These are phyloP conservation scores for Suhomyces canberraensis DNA, from an alignment of 805 yeast species.

Conservation along the genomic window DNA sequence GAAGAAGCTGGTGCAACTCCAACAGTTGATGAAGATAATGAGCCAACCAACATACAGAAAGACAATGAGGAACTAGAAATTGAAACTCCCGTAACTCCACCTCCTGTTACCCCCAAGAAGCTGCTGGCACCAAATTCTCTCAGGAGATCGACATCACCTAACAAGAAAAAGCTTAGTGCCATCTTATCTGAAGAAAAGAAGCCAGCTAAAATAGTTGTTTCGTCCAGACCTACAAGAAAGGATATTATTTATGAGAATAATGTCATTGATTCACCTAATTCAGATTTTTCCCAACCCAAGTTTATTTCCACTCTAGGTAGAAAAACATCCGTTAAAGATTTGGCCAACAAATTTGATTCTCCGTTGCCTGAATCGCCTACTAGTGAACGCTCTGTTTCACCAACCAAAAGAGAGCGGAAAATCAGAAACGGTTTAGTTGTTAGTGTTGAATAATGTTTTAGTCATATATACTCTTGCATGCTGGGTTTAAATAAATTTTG, in stretches of 20 bases:
- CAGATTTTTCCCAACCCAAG: slow-evolving; percentile 28
- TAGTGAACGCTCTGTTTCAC: slow-evolving; percentile 13
- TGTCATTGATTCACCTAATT: slow-evolving; percentile 8
- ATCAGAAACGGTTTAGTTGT: slow-evolving; percentile 2
- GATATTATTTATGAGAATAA: slow-evolving; percentile 22
- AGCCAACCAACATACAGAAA: background rate
- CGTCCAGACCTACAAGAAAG: slow-evolving; percentile 23
- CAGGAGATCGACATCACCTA: slow-evolving; percentile 39
- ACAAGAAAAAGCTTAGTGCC: slow-evolving; percentile 30
- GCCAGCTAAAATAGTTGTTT: slow-evolving; percentile 14
- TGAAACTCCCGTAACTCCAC: too few species aligned
- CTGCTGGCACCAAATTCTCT: slow-evolving; percentile 16
- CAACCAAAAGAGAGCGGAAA: slow-evolving; percentile 8
- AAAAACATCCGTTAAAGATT: slow-evolving; percentile 32
- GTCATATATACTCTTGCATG: background rate
- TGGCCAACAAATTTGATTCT: slow-evolving; percentile 27
- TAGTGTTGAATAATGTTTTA: slow-evolving; percentile 2
- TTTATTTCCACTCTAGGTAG: slow-evolving; percentile 25
- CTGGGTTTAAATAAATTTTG: too few species aligned
- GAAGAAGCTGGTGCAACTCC: background rate
- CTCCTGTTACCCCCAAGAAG: slow-evolving; percentile 11
- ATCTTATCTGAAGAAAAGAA: slow-evolving; percentile 11
- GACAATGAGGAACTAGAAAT: slow-evolving; percentile 1
- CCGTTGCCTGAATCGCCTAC: slow-evolving; percentile 12
- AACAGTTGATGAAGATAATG: slow-evolving; percentile 1